A percentile compares a stretch with the other conserved stretches of the same genome.
Conservation (phyloP, 2,329 filamentous ascomycete genomes). For the Malbranchea zuffiana region DNA sequence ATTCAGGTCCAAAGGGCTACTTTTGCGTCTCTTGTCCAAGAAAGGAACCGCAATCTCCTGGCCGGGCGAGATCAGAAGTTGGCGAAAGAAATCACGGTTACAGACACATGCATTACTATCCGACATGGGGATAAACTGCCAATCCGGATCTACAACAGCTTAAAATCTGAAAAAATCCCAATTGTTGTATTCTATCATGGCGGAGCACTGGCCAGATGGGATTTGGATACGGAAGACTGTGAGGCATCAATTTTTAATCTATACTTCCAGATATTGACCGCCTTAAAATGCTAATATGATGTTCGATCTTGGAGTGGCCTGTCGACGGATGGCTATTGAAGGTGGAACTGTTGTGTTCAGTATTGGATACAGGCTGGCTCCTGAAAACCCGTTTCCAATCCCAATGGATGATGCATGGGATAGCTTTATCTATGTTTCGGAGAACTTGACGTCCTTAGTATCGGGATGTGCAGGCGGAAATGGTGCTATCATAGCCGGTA, state of each 20-base stretch:
- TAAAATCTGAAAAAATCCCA: background rate
- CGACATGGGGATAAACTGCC: constrained; percentile 3
- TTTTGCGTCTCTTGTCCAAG: too few relatives aligned
- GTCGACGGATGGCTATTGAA: constrained; percentile 3
- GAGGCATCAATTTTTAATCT: background rate
- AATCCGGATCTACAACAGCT: constrained; percentile 9
- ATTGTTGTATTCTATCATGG: constrained; percentile 7
- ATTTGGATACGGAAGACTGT: constrained; percentile 8
- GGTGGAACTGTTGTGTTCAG: constrained; percentile 13
- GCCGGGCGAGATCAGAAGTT: constrained; percentile 1
- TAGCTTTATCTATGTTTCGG: constrained; percentile 2
- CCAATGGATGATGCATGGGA: constrained; percentile 9
- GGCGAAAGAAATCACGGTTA: background rate
- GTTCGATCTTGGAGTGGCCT: too few relatives aligned
- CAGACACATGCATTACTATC: background rate
- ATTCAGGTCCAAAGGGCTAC: too few relatives aligned
- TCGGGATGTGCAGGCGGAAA: background rate
- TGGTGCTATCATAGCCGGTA: constrained; percentile 3
- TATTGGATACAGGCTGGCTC: constrained; percentile 16
- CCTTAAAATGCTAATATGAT: too few relatives aligned
- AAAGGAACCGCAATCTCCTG: too few relatives aligned
- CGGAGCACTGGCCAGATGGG: constrained; percentile 1
- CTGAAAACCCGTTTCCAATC: constrained; percentile 13
- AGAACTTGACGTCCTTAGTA: background rate
- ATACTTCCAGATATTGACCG: too few relatives aligned